Evolutionary conservation across 169 alveolate genomes (phyloP).

Genomic region (Besnoitia besnoiti): DNA sequence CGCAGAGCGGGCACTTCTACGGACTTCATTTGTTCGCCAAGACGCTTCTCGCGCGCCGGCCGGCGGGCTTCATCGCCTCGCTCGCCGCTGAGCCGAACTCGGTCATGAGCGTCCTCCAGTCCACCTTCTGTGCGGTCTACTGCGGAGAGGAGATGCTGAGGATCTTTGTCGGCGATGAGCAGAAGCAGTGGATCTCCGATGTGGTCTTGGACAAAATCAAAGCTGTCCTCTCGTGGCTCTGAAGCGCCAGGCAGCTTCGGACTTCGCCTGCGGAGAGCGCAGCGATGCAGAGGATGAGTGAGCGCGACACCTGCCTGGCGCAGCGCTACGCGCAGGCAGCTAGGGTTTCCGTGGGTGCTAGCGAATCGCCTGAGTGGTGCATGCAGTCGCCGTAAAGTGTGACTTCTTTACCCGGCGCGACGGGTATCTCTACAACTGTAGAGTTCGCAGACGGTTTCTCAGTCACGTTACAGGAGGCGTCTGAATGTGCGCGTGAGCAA

Average conservation of each 20-base stretch:
- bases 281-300: too few species aligned
- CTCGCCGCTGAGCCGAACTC: not conserved
- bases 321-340: too few species aligned
- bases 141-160: conserved; percentile 14
- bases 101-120: not conserved
- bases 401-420: too few species aligned
- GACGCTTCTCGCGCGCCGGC: not conserved
- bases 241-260: not conserved
- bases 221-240: not conserved
- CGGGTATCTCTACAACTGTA: too few species aligned
- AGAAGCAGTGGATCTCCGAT: not conserved
- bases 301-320: too few species aligned
- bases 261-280: too few species aligned
- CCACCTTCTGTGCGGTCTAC: conserved; percentile 7
- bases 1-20: not conserved
- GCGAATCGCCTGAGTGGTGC: too few species aligned
- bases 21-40: not conserved
- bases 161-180: not conserved
- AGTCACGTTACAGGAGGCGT: too few species aligned
- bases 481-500: too few species aligned
- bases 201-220: not conserved
- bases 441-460: too few species aligned
- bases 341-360: too few species aligned
- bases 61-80: not conserved
- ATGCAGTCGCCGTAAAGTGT: too few species aligned